Evolutionary conservation across 2,329 filamentous ascomycete genomes (phyloP).

Genomic region (Phialophora macrospora): DNA sequence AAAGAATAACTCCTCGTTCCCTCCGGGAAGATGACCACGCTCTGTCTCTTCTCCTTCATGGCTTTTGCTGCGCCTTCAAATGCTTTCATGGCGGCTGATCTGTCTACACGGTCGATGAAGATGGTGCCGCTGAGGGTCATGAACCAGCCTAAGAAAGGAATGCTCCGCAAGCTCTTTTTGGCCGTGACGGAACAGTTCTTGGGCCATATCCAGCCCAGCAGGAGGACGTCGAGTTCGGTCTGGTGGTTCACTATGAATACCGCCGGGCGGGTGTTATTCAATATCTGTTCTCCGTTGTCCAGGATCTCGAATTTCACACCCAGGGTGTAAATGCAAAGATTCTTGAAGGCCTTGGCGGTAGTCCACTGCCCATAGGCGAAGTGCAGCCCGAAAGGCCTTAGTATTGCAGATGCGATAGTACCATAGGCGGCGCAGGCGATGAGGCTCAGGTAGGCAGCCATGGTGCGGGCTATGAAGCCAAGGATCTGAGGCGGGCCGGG

Average conservation of each 20-base stretch:
- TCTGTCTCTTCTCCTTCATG: slow-evolving; percentile 72
- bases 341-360: slow-evolving; percentile 77
- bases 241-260: slow-evolving; percentile 96
- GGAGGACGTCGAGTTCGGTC: slow-evolving; percentile 90
- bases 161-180: slow-evolving; percentile 78
- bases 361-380: slow-evolving; percentile 85
- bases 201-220: slow-evolving; percentile 88
- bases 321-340: slow-evolving; percentile 72
- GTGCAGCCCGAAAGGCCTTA: slow-evolving; percentile 70
- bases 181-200: slow-evolving; percentile 91
- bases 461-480: slow-evolving; percentile 53
- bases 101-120: slow-evolving; percentile 92
- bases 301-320: slow-evolving; percentile 73
- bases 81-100: slow-evolving; percentile 77
- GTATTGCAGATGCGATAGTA: slow-evolving; percentile 71
- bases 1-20: slow-evolving; percentile 89
- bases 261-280: slow-evolving; percentile 73
- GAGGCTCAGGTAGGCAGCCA: slow-evolving; percentile 53
- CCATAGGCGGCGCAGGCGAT: slow-evolving; percentile 69
- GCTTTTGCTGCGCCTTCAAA: slow-evolving; percentile 82
- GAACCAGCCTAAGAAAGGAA: slow-evolving; percentile 93
- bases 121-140: slow-evolving; percentile 85
- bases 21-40: slow-evolving; percentile 67
- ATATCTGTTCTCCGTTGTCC: slow-evolving; percentile 68
- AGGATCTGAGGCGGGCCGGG: slow-evolving; percentile 44